Evolutionary conservation across 2,329 filamentous ascomycete species (phyloP).

Genomic region (Magnaporthales sp.): DNA sequence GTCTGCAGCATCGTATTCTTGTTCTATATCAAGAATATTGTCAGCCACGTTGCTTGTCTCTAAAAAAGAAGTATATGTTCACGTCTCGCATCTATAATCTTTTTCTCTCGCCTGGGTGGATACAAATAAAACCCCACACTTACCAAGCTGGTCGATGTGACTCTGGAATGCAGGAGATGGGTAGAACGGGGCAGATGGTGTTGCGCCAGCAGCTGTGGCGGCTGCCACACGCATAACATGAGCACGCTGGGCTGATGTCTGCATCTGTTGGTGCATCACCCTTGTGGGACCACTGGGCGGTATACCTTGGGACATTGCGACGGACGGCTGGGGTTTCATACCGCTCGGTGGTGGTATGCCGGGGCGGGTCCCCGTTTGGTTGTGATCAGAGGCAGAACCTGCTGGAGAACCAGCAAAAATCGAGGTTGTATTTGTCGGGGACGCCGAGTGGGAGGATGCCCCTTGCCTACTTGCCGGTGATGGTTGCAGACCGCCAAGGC

Average conservation of each 20-base stretch:
- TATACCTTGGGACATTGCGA: constrained; percentile 16
- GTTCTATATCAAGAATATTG: constrained; percentile 60
- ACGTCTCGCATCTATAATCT: not conserved
- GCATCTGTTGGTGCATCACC: constrained; percentile 24
- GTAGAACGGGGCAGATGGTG: constrained; percentile 52
- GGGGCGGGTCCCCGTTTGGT: constrained; percentile 27
- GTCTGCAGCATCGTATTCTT: constrained; percentile 88
- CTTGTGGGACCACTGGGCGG: constrained; percentile 9
- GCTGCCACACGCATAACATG: constrained; percentile 5
- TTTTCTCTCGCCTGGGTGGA: not conserved
- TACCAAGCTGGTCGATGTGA: constrained; percentile 93
- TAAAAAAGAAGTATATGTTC: not conserved
- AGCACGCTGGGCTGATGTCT: constrained; percentile 19
- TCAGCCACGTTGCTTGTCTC: not conserved
- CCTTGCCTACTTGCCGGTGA: constrained; percentile 71
- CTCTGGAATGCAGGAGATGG: constrained; percentile 77
- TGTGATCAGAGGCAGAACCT: constrained; percentile 37
- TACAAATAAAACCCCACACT: constrained; percentile 45
- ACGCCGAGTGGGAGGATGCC: constrained; percentile 65
- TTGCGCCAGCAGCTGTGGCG: constrained; percentile 2
- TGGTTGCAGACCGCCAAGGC: constrained; percentile 33
- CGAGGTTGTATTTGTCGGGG: constrained; percentile 41
- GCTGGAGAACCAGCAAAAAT: constrained; percentile 29
- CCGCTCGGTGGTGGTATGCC: constrained; percentile 21
- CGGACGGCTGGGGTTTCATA: constrained; percentile 29